phyloP scores from a whole-genome alignment of 2,329 filamentous ascomycete species.

The Pestalotiopsis sp. region DNA sequence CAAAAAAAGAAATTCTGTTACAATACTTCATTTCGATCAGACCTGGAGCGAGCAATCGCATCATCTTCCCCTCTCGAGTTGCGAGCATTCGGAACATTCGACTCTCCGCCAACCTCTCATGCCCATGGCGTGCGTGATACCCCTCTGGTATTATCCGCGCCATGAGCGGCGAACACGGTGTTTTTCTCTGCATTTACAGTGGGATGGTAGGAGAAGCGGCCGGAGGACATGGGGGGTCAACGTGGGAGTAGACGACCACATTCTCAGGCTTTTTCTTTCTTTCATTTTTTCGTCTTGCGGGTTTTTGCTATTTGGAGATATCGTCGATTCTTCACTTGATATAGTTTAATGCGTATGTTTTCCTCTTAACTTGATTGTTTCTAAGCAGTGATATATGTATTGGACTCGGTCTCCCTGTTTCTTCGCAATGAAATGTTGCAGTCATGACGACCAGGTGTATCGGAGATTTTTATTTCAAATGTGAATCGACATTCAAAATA shows the following conservation, averaged over 20 bases:
- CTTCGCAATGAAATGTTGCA: not conserved
- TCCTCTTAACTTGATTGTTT: not conserved
- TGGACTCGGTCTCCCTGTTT: not conserved
- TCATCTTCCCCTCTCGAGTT: not conserved
- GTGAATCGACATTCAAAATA: not conserved
- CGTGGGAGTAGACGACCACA: not conserved
- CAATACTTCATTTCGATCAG: not conserved
- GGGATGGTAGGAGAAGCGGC: not conserved
- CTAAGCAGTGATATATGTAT: not conserved
- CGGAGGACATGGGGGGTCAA: not conserved
- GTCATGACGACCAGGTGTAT: not conserved
- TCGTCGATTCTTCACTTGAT: not conserved
- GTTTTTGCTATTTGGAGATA: not conserved
- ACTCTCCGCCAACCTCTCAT: not conserved
- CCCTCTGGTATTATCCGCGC: not conserved
- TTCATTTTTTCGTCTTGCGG: not conserved
- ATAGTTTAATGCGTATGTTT: not conserved
- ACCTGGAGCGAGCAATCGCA: not conserved
- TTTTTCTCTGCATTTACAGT: not conserved
- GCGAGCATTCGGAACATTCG: not conserved
- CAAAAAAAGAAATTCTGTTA: not conserved
- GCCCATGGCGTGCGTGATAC: not conserved
- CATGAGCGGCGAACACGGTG: not conserved
- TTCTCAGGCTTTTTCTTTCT: not conserved
- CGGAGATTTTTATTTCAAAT: not conserved